phyloP scores from a whole-genome alignment of 208 protist species.

The Wallacemonas collosoma region DNA sequence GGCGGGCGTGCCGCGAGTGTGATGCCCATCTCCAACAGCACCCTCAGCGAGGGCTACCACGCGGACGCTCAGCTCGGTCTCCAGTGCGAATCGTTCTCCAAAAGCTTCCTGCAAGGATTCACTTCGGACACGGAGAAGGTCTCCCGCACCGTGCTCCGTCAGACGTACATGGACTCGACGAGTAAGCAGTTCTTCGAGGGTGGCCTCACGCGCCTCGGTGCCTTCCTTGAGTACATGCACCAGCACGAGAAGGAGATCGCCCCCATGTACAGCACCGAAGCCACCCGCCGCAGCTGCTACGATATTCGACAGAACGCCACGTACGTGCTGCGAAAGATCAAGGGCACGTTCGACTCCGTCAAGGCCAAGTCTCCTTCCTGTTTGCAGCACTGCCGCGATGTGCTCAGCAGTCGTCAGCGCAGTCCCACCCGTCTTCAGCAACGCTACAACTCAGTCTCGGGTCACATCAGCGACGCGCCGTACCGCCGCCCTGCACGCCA shows the following conservation, averaged over 20 bases:
- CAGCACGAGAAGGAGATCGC: conserved; percentile 44
- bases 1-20: conserved; percentile 15
- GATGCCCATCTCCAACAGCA: conserved; percentile 17
- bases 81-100: conserved; percentile 46
- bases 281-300: conserved; percentile 32
- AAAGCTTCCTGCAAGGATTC: conserved; percentile 49
- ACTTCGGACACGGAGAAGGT: conserved; percentile 38
- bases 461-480: background rate
- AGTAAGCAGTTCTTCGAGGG: conserved; percentile 54
- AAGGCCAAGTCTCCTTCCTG: conserved; percentile 34
- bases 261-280: conserved; percentile 41
- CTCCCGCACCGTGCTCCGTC: conserved; percentile 35
- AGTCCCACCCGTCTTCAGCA: conserved; percentile 10
- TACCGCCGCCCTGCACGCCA: conserved; percentile 6
- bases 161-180: conserved; percentile 49
- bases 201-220: conserved; percentile 34
- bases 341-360: conserved; percentile 49
- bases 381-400: conserved; percentile 39
- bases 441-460: conserved; percentile 24
- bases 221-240: conserved; percentile 53
- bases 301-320: conserved; percentile 54
- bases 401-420: conserved; percentile 31
- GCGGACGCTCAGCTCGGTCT: conserved; percentile 34
- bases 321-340: conserved; percentile 52
- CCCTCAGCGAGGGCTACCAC: conserved; percentile 29